These are phyloP conservation scores for Testicularia cyperi DNA, from an alignment of 1,284 basidiomycete species.

Conservation along the genomic window DNA sequence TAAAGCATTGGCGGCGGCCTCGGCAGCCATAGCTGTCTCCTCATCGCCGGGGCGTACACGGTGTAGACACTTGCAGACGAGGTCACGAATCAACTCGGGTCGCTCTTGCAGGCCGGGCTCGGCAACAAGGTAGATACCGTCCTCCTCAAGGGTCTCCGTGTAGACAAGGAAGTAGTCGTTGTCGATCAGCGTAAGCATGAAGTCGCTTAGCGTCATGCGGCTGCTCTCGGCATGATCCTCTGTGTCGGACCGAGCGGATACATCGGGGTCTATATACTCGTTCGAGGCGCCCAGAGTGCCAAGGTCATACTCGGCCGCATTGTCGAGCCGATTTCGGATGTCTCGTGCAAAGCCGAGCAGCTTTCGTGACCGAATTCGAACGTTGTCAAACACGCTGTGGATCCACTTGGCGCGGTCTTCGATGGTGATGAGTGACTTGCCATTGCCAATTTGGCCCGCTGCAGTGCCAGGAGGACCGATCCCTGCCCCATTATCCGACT, in stretches of 20 bases:
- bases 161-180: conserved; percentile 94
- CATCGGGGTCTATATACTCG: conserved; percentile 30
- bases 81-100: conserved; percentile 76
- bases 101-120: conserved; percentile 78
- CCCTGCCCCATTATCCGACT: conserved; percentile 8
- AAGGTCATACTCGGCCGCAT: conserved; percentile 89
- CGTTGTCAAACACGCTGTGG: conserved; percentile 87
- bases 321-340: conserved; percentile 77
- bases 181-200: conserved; percentile 78
- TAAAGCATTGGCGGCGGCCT: conserved; percentile 19
- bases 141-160: conserved; percentile 82
- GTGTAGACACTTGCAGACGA: conserved; percentile 76
- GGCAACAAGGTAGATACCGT: conserved; percentile 91
- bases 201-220: conserved; percentile 68
- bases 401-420: conserved; percentile 87
- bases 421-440: conserved; percentile 68
- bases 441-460: conserved; percentile 31
- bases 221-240: conserved; percentile 6
- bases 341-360: conserved; percentile 75
- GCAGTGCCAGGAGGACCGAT: conserved; percentile 4
- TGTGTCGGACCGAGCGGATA: conserved; percentile 10
- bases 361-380: conserved; percentile 87
- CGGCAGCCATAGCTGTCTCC: conserved; percentile 27
- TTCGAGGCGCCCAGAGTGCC: conserved; percentile 64
- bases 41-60: conserved; percentile 43